A percentile compares a stretch with the other conserved stretches of the same genome.
These are phyloP conservation scores for Pseudogymnoascus sp. DNA, from an alignment of 2,329 filamentous ascomycete species.

Conservation along the genomic window DNA sequence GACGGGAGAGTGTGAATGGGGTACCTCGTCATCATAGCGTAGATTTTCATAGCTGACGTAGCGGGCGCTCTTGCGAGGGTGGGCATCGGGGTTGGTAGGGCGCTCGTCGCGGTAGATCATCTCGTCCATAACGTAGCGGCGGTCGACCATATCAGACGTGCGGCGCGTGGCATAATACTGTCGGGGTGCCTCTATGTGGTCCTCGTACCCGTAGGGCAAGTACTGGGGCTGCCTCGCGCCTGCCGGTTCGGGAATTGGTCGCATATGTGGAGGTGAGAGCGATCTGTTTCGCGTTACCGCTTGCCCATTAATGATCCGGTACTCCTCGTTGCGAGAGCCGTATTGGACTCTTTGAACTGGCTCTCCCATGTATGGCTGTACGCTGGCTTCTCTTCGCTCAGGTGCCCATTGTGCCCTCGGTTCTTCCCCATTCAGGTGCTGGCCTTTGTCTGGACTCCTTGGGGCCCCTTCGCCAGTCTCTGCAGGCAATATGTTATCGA, in stretches of 20 bases:
- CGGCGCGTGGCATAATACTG: conserved; percentile 20
- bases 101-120: conserved; percentile 29
- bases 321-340: neutral
- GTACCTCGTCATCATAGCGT: conserved; percentile 16
- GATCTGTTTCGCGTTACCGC: neutral
- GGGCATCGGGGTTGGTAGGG: conserved; percentile 16
- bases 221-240: conserved; percentile 10
- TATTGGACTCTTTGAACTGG: neutral
- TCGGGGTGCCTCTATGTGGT: conserved; percentile 16
- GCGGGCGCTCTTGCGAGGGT: conserved; percentile 27
- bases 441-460: conserved; percentile 12
- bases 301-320: neutral
- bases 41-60: conserved; percentile 29
- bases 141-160: conserved; percentile 28
- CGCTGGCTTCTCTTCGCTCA: conserved; percentile 13
- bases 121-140: conserved; percentile 27
- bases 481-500: conserved; percentile 29
- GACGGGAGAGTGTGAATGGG: conserved; percentile 30
- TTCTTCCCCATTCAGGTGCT: conserved; percentile 14
- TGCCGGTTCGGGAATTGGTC: neutral
- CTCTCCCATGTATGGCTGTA: neutral
- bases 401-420: conserved; percentile 17
- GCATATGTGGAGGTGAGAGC: neutral
- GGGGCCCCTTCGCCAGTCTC: conserved; percentile 14
- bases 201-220: conserved; percentile 21